Conservation (phyloP, 1,284 basidiomycete genomes). For the Ganoderma lucidum region DNA sequence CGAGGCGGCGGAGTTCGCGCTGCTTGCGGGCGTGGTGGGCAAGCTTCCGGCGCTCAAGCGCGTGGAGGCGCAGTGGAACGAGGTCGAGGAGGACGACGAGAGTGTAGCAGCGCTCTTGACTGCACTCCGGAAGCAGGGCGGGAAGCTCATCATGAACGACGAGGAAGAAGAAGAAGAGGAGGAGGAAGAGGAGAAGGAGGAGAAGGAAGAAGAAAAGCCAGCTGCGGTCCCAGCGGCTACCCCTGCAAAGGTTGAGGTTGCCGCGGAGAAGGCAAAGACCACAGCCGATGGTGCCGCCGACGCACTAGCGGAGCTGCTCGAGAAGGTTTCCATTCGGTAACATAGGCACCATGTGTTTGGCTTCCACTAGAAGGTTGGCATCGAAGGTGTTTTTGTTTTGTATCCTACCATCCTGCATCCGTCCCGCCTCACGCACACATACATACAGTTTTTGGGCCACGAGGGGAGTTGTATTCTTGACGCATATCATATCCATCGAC, state of each 20-base stretch:
- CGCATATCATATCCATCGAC: conserved; percentile 20
- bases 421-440: conserved; percentile 5
- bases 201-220: conserved; percentile 55
- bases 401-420: conserved; percentile 28
- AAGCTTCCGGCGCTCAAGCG: conserved; percentile 65
- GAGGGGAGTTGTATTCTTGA: conserved; percentile 21
- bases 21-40: conserved; percentile 74
- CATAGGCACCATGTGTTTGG: conserved; percentile 5
- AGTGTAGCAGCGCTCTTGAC: conserved; percentile 70
- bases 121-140: conserved; percentile 74
- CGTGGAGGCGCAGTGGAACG: conserved; percentile 91
- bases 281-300: conserved; percentile 52
- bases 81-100: conserved; percentile 79
- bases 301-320: conserved; percentile 68
- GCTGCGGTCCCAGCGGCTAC: conserved; percentile 46
- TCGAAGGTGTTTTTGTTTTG: conserved; percentile 23
- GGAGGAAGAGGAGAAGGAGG: conserved; percentile 67
- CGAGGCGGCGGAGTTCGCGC: conserved; percentile 71
- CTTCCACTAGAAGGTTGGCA: conserved; percentile 15
- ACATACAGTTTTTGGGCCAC: conserved; percentile 12
- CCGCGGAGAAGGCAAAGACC: conserved; percentile 31
- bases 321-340: conserved; percentile 56
- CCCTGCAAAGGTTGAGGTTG: conserved; percentile 27
- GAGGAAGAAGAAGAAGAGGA: conserved; percentile 87
- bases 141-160: conserved; percentile 65